Conservation (phyloP, 768 basidiomycete species). For the Cytidiella melzeri region DNA sequence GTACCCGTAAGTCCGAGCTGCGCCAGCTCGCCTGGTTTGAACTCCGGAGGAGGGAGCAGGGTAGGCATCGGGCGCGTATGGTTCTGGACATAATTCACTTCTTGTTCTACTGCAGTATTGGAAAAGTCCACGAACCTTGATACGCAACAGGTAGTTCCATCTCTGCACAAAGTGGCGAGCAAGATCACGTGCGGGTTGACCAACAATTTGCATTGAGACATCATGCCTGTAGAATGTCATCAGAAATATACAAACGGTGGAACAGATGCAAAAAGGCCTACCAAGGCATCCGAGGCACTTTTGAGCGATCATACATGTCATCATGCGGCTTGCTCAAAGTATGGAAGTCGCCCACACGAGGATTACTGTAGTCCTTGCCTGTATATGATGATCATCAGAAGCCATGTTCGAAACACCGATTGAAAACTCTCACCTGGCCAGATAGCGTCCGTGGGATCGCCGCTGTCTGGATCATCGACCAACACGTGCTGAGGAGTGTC, state of each 20-base stretch:
- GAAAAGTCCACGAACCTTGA: conserved; percentile 63
- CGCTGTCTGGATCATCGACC: conserved; percentile 72
- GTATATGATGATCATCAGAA: not conserved
- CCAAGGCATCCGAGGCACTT: conserved; percentile 96
- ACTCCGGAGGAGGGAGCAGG: conserved; percentile 89
- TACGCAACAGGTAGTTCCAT: conserved; percentile 92
- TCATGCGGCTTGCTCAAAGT: conserved; percentile 84
- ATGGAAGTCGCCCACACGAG: conserved; percentile 81
- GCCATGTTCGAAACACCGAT: not conserved
- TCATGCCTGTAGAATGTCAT: conserved; percentile 67
- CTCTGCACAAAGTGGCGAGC: conserved; percentile 94
- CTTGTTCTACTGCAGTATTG: not conserved
- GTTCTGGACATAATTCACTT: conserved; percentile 46
- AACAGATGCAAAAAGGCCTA: conserved; percentile 29
- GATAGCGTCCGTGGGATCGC: conserved; percentile 51
- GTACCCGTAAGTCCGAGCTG: conserved; percentile 86
- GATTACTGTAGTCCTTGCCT: conserved; percentile 97
- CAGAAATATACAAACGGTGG: not conserved
- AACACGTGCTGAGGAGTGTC: conserved; percentile 93
- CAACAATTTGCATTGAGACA: conserved; percentile 91
- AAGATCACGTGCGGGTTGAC: conserved; percentile 91
- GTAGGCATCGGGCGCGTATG: conserved; percentile 92
- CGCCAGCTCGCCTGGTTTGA: conserved; percentile 71
- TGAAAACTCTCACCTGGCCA: conserved; percentile 66
- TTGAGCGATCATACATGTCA: conserved; percentile 90